Evolutionary conservation across 2,329 filamentous ascomycete genomes (phyloP).

Genomic region (Fusarium brachygibbosum): DNA sequence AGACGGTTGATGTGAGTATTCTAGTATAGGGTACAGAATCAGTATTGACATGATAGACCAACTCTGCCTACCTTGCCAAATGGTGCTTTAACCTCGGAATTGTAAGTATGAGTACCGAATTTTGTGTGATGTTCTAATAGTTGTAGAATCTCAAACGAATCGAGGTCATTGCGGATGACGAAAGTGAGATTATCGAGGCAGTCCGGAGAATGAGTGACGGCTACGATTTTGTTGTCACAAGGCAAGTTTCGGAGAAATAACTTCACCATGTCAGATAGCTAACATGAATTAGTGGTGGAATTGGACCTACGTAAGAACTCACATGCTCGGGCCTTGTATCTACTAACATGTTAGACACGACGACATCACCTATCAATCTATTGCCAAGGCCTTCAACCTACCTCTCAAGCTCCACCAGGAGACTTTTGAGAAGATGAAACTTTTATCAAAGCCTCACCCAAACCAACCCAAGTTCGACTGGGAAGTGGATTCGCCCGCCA

Average conservation of each 20-base stretch:
- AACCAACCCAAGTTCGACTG: conserved; percentile 83
- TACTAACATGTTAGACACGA: conserved; percentile 76
- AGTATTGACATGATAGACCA: conserved; percentile 63
- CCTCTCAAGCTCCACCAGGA: conserved; percentile 81
- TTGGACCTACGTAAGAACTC: conserved; percentile 83
- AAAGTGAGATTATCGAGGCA: conserved; percentile 89
- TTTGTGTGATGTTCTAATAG: conserved; percentile 3
- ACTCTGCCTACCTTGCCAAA: conserved; percentile 73
- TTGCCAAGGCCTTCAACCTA: conserved; percentile 88
- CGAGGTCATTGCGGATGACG: conserved; percentile 94
- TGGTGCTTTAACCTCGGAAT: conserved; percentile 74
- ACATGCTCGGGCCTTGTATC: neutral
- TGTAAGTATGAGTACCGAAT: conserved; percentile 55
- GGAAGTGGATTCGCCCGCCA: conserved; percentile 82
- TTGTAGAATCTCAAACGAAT: conserved; percentile 80
- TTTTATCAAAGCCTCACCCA: conserved; percentile 79
- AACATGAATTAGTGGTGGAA: conserved; percentile 76
- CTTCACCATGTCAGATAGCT: conserved; percentile 1
- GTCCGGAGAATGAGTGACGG: conserved; percentile 86
- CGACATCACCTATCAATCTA: conserved; percentile 96
- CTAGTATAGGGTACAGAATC: conserved; percentile 1
- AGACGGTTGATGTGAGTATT: conserved; percentile 58
- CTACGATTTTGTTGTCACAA: conserved; percentile 96
- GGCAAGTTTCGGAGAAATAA: conserved; percentile 53
- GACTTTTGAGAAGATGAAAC: conserved; percentile 86